A percentile compares a stretch with the other conserved stretches of the same genome.
Evolutionary conservation across 2,329 filamentous ascomycete species (phyloP).

Genomic region (Monilinia vaccinii-corymbosi): DNA sequence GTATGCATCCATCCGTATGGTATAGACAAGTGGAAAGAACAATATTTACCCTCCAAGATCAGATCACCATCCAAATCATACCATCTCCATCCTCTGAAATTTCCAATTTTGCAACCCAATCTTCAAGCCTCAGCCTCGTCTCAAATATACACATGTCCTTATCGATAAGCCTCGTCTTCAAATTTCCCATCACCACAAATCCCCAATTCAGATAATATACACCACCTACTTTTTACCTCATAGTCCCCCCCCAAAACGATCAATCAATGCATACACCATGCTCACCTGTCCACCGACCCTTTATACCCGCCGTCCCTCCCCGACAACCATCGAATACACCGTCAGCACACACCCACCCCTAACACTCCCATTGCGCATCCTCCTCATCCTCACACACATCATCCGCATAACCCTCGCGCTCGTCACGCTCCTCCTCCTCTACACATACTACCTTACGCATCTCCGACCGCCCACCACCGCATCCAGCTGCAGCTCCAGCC

Average conservation of each 20-base stretch:
- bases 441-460: conserved; percentile 37
- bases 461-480: too few species aligned
- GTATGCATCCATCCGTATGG: neutral
- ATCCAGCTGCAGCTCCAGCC: too few species aligned
- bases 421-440: conserved; percentile 39
- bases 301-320: conserved; percentile 59
- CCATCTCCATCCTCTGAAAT: neutral
- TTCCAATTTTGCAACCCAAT: neutral
- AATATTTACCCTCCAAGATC: neutral
- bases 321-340: conserved; percentile 86
- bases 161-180: conserved; percentile 5
- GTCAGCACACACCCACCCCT: conserved; percentile 67
- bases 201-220: neutral
- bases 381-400: conserved; percentile 37
- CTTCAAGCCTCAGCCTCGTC: neutral
- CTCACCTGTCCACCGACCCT: conserved; percentile 52
- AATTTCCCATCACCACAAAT: neutral
- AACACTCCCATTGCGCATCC: conserved; percentile 39
- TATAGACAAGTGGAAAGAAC: neutral
- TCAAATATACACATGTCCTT: neutral
- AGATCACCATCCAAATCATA: neutral
- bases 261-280: conserved; percentile 37
- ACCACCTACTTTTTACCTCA: too few species aligned
- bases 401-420: conserved; percentile 34
- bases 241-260: conserved; percentile 8